phyloP scores from a whole-genome alignment of 768 basidiomycete species.

The Gelatoporia subvermispora region DNA sequence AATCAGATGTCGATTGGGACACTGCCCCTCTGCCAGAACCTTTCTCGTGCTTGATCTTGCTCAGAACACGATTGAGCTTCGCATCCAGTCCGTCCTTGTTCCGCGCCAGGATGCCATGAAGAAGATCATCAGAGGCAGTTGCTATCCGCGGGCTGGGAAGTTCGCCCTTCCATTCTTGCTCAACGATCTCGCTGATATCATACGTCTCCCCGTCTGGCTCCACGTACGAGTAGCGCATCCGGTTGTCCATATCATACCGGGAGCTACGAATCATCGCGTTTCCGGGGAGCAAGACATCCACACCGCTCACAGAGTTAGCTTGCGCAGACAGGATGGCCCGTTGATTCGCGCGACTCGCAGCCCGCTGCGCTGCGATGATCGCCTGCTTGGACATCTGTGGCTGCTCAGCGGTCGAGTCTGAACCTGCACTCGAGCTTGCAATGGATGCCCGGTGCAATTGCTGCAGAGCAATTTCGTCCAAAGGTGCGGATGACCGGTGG shows the following conservation, averaged over 20 bases:
- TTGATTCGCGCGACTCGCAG: constrained; percentile 79
- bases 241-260: constrained; percentile 62
- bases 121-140: constrained; percentile 49
- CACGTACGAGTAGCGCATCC: constrained; percentile 91
- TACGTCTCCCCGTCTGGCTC: constrained; percentile 85
- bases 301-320: constrained; percentile 77
- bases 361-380: constrained; percentile 90
- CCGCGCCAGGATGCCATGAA: constrained; percentile 60
- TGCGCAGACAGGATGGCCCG: constrained; percentile 82
- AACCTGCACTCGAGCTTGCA: constrained; percentile 50
- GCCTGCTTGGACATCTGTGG: constrained; percentile 64
- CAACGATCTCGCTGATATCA: constrained; percentile 91
- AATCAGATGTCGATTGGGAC: constrained; percentile 16
- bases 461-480: constrained; percentile 80
- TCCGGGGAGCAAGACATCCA: constrained; percentile 84
- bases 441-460: constrained; percentile 65
- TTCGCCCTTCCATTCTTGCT: constrained; percentile 73
- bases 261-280: constrained; percentile 84
- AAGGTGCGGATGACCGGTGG: constrained; percentile 65
- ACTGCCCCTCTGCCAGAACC: constrained; percentile 26
- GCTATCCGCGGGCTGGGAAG: constrained; percentile 14
- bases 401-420: constrained; percentile 40
- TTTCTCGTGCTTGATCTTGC: constrained; percentile 67
- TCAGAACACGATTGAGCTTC: constrained; percentile 68
- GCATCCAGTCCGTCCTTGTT: constrained; percentile 60